Conservation (phyloP, 306 rosid species). For the Carpinus fangiana region DNA sequence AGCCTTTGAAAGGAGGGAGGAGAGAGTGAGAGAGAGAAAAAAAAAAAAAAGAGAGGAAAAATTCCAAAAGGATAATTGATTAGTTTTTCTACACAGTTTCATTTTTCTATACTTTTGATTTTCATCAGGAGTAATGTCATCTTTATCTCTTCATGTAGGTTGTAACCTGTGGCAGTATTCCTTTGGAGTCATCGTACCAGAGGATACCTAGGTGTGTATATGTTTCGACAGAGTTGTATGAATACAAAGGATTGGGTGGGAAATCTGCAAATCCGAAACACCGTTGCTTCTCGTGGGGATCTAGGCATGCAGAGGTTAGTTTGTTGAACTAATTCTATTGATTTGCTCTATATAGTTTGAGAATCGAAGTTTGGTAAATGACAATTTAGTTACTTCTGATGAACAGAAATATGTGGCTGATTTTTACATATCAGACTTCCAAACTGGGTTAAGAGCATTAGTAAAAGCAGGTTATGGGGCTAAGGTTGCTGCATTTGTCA, state of each 20-base stretch:
- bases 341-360: constrained; percentile 6
- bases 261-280: constrained; percentile 79
- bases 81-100: not conserved
- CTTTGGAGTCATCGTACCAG: constrained; percentile 94
- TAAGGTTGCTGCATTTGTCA: constrained; percentile 89
- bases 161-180: constrained; percentile 98
- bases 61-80: not conserved
- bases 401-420: constrained; percentile 86
- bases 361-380: not conserved
- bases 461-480: constrained; percentile 96
- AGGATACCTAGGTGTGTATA: constrained; percentile 80
- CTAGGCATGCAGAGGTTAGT: constrained; percentile 84
- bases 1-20: not conserved
- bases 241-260: constrained; percentile 79
- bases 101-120: not conserved
- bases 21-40: too few species aligned
- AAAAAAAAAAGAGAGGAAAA: too few species aligned
- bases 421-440: constrained; percentile 92
- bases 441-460: constrained; percentile 91
- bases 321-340: constrained; percentile 21
- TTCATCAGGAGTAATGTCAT: constrained; percentile 9
- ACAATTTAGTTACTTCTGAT: constrained; percentile 26
- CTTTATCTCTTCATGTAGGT: constrained; percentile 55
- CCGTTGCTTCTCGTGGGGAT: constrained; percentile 78
- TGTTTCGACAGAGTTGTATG: constrained; percentile 78